Evolutionary conservation across 2,329 filamentous ascomycete species (phyloP).

Genomic region (Corniculantispora saksenae): DNA sequence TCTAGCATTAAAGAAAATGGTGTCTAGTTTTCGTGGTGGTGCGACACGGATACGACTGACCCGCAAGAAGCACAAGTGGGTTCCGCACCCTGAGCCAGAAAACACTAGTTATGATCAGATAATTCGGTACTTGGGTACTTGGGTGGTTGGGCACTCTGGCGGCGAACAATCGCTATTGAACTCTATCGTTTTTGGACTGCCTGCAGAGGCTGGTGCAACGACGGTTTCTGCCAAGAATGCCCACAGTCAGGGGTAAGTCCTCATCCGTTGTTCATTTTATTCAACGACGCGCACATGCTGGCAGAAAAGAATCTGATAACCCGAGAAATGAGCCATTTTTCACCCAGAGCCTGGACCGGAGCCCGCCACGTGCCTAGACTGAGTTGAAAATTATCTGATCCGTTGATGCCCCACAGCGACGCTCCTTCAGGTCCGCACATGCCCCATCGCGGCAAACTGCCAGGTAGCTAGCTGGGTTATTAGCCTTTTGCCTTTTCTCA

Average conservation of each 20-base stretch:
- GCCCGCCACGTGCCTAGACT: neutral
- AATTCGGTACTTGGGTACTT: slow-evolving; percentile 9
- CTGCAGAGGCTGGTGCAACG: neutral
- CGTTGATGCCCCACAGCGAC: slow-evolving; percentile 25
- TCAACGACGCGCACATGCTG: neutral
- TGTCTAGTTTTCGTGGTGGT: neutral
- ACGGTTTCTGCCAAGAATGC: slow-evolving; percentile 1
- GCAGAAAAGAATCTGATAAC: slow-evolving; percentile 4
- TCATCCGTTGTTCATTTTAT: neutral
- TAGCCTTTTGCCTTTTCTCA: neutral
- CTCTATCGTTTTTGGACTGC: neutral
- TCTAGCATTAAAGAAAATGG: neutral
- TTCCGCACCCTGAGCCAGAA: neutral
- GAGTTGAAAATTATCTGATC: slow-evolving; percentile 38
- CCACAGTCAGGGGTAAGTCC: neutral
- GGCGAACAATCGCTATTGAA: neutral
- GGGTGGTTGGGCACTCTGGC: too few species aligned
- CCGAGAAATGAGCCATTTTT: slow-evolving; percentile 17
- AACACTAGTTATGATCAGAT: slow-evolving; percentile 16
- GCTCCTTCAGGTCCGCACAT: neutral
- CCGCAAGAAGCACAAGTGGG: neutral
- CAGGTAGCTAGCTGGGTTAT: neutral
- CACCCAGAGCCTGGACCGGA: neutral
- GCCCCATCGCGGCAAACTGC: neutral
- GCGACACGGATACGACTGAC: neutral